Evolutionary conservation across 1,139 yeast genomes (phyloP).

Genomic region (Schwanniomyces etchellsii): DNA sequence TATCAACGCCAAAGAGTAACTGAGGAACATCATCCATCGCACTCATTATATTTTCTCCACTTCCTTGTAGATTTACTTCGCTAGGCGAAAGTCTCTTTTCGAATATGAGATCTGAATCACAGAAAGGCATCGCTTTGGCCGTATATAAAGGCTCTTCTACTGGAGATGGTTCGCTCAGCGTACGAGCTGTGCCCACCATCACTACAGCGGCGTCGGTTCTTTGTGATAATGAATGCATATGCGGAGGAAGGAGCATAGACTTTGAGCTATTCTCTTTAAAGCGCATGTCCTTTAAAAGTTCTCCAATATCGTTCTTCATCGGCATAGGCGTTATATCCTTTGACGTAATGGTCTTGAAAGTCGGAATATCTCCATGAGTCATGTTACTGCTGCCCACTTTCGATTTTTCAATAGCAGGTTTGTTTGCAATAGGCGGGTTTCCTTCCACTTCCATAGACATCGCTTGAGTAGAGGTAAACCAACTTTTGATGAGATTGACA

Average conservation of each 20-base stretch:
- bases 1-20: slow-evolving; percentile 14
- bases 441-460: slow-evolving; percentile 1
- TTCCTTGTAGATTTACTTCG: slow-evolving; percentile 5
- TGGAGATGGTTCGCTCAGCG: slow-evolving; percentile 5
- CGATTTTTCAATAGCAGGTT: neutral
- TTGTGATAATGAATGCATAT: slow-evolving; percentile 2
- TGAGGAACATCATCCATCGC: slow-evolving; percentile 13
- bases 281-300: slow-evolving; percentile 3
- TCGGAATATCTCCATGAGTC: neutral
- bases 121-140: slow-evolving; percentile 21
- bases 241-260: slow-evolving; percentile 12
- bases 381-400: neutral
- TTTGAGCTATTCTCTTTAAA: slow-evolving; percentile 16
- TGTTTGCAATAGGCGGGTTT: neutral
- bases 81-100: slow-evolving; percentile 8
- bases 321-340: no score
- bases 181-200: slow-evolving; percentile 1
- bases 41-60: slow-evolving; percentile 13
- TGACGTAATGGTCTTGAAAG: no score
- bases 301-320: neutral
- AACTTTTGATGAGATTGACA: slow-evolving; percentile 6
- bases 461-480: slow-evolving; percentile 4
- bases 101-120: slow-evolving; percentile 16
- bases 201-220: slow-evolving; percentile 2
- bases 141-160: slow-evolving; percentile 13